Evolutionary conservation across 169 alveolate species (phyloP).

Genomic region (Eimeria praecox): DNA sequence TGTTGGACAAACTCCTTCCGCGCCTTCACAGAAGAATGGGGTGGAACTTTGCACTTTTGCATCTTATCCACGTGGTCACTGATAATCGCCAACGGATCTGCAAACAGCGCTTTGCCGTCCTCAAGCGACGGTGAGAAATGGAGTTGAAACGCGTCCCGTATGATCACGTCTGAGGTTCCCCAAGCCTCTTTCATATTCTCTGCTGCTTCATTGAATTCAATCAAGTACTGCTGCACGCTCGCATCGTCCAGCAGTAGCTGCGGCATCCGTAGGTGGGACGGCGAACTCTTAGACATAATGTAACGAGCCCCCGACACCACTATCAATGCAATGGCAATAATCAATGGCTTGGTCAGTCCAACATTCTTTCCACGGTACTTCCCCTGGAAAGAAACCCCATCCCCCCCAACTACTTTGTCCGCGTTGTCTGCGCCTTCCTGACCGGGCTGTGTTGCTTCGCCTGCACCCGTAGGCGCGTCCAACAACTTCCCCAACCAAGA

Average conservation of each 20-base stretch:
- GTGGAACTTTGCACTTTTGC: neutral
- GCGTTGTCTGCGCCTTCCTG: neutral
- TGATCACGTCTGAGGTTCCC: neutral
- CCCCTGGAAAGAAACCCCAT: neutral
- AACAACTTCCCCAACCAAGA: neutral
- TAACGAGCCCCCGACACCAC: neutral
- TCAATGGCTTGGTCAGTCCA: neutral
- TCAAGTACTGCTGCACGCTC: neutral
- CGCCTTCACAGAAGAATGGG: neutral
- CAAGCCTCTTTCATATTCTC: neutral
- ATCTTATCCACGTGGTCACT: neutral
- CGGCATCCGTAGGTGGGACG: neutral
- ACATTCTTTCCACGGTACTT: neutral
- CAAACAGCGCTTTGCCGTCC: neutral
- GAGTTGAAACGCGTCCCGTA: neutral
- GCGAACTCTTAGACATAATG: neutral
- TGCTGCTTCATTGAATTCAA: neutral
- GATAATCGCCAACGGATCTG: slow-evolving; percentile 21
- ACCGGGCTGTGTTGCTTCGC: neutral
- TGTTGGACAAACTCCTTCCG: neutral
- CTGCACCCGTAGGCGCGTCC: neutral
- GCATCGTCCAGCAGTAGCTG: neutral
- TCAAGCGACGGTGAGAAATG: neutral
- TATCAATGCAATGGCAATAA: neutral
- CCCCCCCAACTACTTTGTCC: neutral